A percentile compares a stretch with the other conserved stretches of the same genome.
Evolutionary conservation across 208 protist genomes (phyloP).

Genomic region (Wallacemonas rigidus): DNA sequence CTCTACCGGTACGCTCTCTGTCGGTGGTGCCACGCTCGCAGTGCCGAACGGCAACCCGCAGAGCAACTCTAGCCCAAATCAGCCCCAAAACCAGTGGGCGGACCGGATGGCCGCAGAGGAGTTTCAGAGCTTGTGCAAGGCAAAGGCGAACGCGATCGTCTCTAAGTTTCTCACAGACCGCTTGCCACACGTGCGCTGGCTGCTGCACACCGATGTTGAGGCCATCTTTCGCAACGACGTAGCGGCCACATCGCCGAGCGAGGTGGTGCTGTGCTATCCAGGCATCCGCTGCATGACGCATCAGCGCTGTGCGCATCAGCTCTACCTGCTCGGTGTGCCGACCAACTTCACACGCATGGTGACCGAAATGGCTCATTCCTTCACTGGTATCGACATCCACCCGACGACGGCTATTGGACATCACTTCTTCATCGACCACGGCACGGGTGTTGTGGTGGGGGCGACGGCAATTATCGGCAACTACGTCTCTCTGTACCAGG

Average conservation of each 20-base stretch:
- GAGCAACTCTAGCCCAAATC: neutral
- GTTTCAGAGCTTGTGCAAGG: conserved; percentile 33
- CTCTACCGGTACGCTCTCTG: conserved; percentile 16
- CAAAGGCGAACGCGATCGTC: conserved; percentile 50
- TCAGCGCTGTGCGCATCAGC: conserved; percentile 69
- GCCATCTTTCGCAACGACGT: conserved; percentile 60
- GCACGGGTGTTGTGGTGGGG: conserved; percentile 88
- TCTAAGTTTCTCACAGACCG: conserved; percentile 54
- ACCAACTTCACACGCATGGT: conserved; percentile 75
- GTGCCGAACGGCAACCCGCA: neutral
- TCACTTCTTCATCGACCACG: conserved; percentile 92
- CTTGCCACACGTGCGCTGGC: conserved; percentile 51
- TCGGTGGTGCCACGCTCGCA: conserved; percentile 15
- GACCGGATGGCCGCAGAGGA: conserved; percentile 16
- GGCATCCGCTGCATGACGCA: conserved; percentile 75
- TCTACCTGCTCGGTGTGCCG: conserved; percentile 68
- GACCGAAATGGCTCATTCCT: conserved; percentile 66
- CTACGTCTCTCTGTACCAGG: conserved; percentile 80
- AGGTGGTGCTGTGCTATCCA: conserved; percentile 77
- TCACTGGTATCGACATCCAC: conserved; percentile 89
- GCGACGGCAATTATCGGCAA: conserved; percentile 84
- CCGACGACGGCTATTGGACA: conserved; percentile 76
- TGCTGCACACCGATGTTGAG: conserved; percentile 74
- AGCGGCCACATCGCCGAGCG: conserved; percentile 58
- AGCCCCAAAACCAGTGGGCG: neutral